Percentiles rank a stretch among this genome's conserved stretches.
Evolutionary conservation across 257 asterid species (phyloP).

Genomic region (Jacaranda copaia): DNA sequence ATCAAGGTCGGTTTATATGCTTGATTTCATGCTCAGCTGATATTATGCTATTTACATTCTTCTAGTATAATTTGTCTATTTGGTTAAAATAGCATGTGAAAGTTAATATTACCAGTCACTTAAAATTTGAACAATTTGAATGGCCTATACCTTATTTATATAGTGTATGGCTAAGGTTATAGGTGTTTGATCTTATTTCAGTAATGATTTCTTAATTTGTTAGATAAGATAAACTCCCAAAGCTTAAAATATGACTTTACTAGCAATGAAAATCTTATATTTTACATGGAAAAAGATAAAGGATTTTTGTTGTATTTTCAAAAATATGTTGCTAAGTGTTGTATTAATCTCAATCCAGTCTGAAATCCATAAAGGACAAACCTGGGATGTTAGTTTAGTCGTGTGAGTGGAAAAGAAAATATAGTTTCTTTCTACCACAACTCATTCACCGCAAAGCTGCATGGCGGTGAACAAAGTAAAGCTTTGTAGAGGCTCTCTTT

Average conservation of each 20-base stretch:
- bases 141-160: neutral
- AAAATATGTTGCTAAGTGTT: neutral
- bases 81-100: neutral
- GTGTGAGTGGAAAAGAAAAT: neutral
- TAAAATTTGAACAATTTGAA: neutral
- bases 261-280: neutral
- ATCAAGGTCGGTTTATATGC: neutral
- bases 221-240: neutral
- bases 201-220: neutral
- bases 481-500: neutral
- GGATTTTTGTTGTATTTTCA: neutral
- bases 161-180: neutral
- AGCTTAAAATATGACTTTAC: neutral
- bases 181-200: neutral
- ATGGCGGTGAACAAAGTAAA: neutral
- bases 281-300: neutral
- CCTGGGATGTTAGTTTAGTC: neutral
- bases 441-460: neutral
- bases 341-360: neutral
- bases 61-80: neutral
- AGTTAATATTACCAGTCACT: neutral
- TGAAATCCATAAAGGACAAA: neutral
- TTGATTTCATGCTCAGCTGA: neutral
- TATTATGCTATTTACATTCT: neutral
- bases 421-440: neutral